Base-by-base conservation (phyloP, 2,329 filamentous ascomycete genomes). In the Aureobasidium leucospermi region DNA sequence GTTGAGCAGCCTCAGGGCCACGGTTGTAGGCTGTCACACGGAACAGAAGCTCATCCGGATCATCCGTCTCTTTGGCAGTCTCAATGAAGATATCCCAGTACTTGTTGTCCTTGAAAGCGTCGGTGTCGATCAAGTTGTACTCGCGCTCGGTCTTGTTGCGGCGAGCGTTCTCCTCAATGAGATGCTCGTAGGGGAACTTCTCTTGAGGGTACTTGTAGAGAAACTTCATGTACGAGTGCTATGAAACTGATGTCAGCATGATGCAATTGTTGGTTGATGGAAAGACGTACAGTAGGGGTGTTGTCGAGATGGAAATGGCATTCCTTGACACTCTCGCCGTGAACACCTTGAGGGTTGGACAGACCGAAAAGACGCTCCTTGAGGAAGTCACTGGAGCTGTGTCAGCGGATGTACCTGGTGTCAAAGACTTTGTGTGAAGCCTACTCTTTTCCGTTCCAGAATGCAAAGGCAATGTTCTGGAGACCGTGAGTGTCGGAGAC, bases 11-110 rank as follows among this genome's bases (percentile, higher is more conserved):
- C 57, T 96, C 90, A 6, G 90, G 89, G 15, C 94, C 93, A 67
- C 94, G 85, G 71, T 97, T 97, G 87, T 94, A 97, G 46, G 92
- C 93, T 10, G 93, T 96, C 46, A 97, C 88, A 68, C 94, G 89
- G 78, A 96, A 97, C 32, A 96, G 79, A 11, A 97, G 79, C 75
- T 96, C 90, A 31, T 97, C 92, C 23, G 90, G 87, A 67, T 96
- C 88, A 63, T 96, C 86, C n/a, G 83, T 82, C 71, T 96, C 93
- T 75, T 97, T 97, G 60, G 92, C 93, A 6, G 89, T 95, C 76
- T 97, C 93, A 64, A 97, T 96, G 71, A 92, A 88, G 67, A 96
- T 96, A 71, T 97, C 93, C 89, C 92, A 97, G 77, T 97, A 97
- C 64, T 87, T 81, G 75, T 96, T 83, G 51, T 96, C 89, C 51